phyloP scores from a whole-genome alignment of 2,329 filamentous ascomycete genomes.

The Parastagonospora nodorum region DNA sequence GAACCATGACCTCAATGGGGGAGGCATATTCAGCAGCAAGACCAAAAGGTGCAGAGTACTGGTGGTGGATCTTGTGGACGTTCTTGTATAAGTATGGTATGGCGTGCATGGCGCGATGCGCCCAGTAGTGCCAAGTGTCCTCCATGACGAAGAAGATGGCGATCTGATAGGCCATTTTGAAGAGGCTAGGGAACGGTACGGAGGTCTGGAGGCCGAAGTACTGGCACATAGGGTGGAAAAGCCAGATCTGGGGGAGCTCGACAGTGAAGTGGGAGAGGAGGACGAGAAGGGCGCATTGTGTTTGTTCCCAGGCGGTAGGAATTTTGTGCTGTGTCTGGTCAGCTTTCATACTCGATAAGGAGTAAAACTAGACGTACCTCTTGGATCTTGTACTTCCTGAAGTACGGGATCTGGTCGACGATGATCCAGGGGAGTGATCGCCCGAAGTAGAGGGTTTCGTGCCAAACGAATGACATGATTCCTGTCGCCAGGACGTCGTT shows the following conservation, averaged over 20 bases:
- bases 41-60: slow-evolving; percentile 96
- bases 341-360: slow-evolving; percentile 7
- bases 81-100: slow-evolving; percentile 87
- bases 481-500: slow-evolving; percentile 96
- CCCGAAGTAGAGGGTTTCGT: slow-evolving; percentile 94
- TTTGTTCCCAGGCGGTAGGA: slow-evolving; percentile 90
- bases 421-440: slow-evolving; percentile 90
- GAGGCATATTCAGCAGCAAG: slow-evolving; percentile 97
- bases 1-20: slow-evolving; percentile 93
- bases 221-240: slow-evolving; percentile 96
- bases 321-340: slow-evolving; percentile 68
- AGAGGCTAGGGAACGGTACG: slow-evolving; percentile 84
- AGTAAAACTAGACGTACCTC: slow-evolving; percentile 60
- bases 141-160: slow-evolving; percentile 93
- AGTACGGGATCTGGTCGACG: slow-evolving; percentile 83
- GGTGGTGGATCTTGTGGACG: slow-evolving; percentile 99
- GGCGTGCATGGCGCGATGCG: slow-evolving; percentile 90
- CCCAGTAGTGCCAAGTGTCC: slow-evolving; percentile 98
- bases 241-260: slow-evolving; percentile 97
- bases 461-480: slow-evolving; percentile 96
- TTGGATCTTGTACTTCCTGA: slow-evolving; percentile 95
- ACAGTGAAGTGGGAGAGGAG: slow-evolving; percentile 96
- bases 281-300: slow-evolving; percentile 90
- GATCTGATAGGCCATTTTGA: slow-evolving; percentile 90
- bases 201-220: slow-evolving; percentile 86